Base-by-base conservation (phyloP, 768 basidiomycete species). In the Collybiopsis confluens region DNA sequence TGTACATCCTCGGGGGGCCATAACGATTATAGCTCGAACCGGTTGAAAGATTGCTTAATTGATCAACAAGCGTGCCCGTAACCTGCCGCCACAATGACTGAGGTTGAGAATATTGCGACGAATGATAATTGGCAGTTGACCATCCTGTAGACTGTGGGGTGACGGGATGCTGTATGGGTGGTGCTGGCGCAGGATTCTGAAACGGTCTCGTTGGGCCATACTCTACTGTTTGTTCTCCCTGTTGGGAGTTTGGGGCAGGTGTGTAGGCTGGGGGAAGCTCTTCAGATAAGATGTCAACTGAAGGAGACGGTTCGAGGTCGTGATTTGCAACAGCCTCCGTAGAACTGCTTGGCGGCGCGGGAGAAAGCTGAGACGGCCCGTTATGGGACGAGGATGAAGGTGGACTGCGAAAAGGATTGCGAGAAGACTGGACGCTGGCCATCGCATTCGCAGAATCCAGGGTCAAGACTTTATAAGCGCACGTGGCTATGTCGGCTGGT, bases 251-350 rank as follows among this genome's bases (percentile, higher is more conserved):
- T 2, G 88, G 78, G 1, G 74, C 58, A 0, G 80, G 70, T 0
- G 87, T 87, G 60, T 90, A 91, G 0, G 88, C 81, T 0, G 89
- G 89, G 1, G 88, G 88, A 35, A 53, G 52, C 30, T 53, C 52
- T 36, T 53, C 52, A 23, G 42, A 15, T 11, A 53, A 23, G 16
- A 27, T 18, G 13, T 43, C 52, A 3, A 26, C 8, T 6, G 52
- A 43, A 13, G 33, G 20, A 35, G 52, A 45, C 9, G 41, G 7
- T 2, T n/a, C n/a, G n/a, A n/a, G n/a, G n/a, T n/a, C n/a, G n/a
- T n/a, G n/a, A n/a, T n/a, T n/a, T n/a, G n/a, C n/a, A n/a, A 33
- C 30, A 33, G 30, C 6, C 6, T 13, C 6, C 6, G 30, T 33
- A 33, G 30, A 33, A 33, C 13, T 33, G 5, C 30, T 13, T 5